Base-by-base conservation (phyloP, 2,329 filamentous ascomycete genomes). In the Ophiognomonia clavigignenti-juglandacearum region DNA sequence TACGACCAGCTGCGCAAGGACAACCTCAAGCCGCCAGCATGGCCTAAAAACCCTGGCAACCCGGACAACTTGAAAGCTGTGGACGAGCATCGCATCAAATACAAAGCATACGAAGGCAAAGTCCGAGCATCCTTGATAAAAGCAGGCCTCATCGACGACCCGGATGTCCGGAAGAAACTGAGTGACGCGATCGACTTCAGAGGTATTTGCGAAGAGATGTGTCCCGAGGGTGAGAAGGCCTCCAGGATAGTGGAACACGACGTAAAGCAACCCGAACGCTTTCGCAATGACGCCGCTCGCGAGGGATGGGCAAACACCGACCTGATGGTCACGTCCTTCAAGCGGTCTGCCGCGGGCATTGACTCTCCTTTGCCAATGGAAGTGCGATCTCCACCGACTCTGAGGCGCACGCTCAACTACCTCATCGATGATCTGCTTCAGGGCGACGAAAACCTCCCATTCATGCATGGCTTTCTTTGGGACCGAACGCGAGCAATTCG, bases 181-280 rank as follows among this genome's bases (percentile, higher is more conserved):
- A 72, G 78, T 48, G 75, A 85, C 58, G 82, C 82, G 6, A 78
- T 85, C 39, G 74, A 78, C 35, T 86, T 86, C 58, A 81, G 81
- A 59, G 82, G 82, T 13, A 83, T 82, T 38, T 85, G 81, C 56
- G 78, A 85, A 56, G 78, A 83, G 22, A 85, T 85, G 82, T 86
- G 82, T 51, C 82, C 82, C 5, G 78, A 83, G 53, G 84, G 77
- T 61, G 82, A 86, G 59, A 78, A 77, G 59, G 73, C 83, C 27
- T 77, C 72, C 41, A 73, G 82, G 51, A 83, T 85, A 47, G 75
- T 75, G 39, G 79, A 85, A 58, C 68, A 72, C 55, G 78, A 84
- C 51, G 72, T 82, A 19, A 73, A 77, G 53, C 64, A 64, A 6
- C 68, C 76, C 6, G 81, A 85, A 57, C 82, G 78, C 56, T 68